phyloP scores from a whole-genome alignment of 2,329 filamentous ascomycete species.

The Colletotrichum musae region DNA sequence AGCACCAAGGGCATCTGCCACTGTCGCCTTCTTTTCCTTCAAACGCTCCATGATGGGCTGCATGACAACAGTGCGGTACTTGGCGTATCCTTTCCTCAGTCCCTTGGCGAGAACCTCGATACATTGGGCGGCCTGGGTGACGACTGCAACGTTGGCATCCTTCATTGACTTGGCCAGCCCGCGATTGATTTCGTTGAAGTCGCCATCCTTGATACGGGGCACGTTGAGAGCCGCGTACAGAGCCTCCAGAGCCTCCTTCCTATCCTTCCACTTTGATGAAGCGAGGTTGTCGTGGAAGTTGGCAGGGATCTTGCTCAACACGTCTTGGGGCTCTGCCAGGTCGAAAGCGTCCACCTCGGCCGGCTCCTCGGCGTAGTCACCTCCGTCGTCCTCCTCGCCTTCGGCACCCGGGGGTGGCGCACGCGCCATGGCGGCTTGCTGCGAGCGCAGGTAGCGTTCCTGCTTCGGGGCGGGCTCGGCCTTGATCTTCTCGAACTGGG shows the following conservation, averaged over 20 bases:
- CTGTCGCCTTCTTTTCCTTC: conserved; percentile 95
- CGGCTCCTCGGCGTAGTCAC: conserved; percentile 72
- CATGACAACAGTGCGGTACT: conserved; percentile 86
- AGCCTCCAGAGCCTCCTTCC: conserved; percentile 93
- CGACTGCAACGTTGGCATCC: conserved; percentile 96
- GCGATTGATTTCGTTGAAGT: conserved; percentile 87
- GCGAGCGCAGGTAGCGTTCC: conserved; percentile 87
- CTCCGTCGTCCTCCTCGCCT: conserved; percentile 72
- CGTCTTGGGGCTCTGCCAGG: conserved; percentile 88
- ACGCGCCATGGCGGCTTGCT: conserved; percentile 86
- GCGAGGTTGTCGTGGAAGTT: conserved; percentile 87
- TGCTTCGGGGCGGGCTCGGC: conserved; percentile 90
- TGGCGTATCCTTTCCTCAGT: conserved; percentile 81
- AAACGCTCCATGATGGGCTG: conserved; percentile 93
- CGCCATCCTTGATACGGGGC: conserved; percentile 91
- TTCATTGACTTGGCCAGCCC: conserved; percentile 97
- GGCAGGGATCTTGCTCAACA: conserved; percentile 83
- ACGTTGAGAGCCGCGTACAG: conserved; percentile 84
- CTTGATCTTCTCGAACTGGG: conserved; percentile 94
- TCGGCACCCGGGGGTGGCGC: conserved; percentile 72
- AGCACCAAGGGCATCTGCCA: conserved; percentile 88
- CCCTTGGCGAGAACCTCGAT: conserved; percentile 92
- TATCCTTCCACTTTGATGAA: conserved; percentile 98
- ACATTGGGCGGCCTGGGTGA: conserved; percentile 92
- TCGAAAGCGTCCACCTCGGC: conserved; percentile 86